Evolutionary conservation across 345 rosid species (phyloP), one percentile per base, ranked within the genome.

Genomic region (Hibiscus syriacus): DNA sequence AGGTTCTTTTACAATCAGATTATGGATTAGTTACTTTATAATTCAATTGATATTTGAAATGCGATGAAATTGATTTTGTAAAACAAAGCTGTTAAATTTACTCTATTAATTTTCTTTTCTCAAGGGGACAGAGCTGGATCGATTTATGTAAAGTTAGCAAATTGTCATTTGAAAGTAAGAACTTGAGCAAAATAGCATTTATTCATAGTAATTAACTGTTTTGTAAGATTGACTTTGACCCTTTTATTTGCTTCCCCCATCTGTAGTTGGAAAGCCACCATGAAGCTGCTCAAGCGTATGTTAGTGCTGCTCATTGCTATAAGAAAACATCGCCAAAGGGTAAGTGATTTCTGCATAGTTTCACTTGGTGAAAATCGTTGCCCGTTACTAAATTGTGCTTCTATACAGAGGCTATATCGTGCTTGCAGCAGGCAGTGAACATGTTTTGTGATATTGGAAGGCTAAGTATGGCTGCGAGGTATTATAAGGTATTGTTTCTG

Each of bases 381-480:
- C 16, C 9, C 23, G 1, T 23, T 7, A 67, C 48, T 38, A 60
- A 60, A 60, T 68, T 25, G 19, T 55, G 12, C 5, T 22, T 12
- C n/a, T 12, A 53, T 86, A 81, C 85, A 94, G 97, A 94, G 83
- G 86, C 99, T 66, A 82, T 89, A 79, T 78, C 91, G 79, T 94
- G 97, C 84, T 86, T 94, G 74, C 84, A 77, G 74, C 82, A 84
- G 75, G 99, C 98, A 1, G 87, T 91, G 69, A 86, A 84, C 46
- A 41, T 89, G 78, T 86, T 85, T 55, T 89, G 92, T 76, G 99
- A 94, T 68, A 91, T 87, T 55, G 99, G 98, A 77, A 86, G 98
- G 84, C 86, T 94, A 73, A 89, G 85, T 79, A 91, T 94, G 98
- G 99, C 98, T 73, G 99, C 99, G 65, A 89, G 98, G 83, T 94